Base-by-base conservation (phyloP, 176 grass and related monocot genomes). In the Paspalum vaginatum region DNA sequence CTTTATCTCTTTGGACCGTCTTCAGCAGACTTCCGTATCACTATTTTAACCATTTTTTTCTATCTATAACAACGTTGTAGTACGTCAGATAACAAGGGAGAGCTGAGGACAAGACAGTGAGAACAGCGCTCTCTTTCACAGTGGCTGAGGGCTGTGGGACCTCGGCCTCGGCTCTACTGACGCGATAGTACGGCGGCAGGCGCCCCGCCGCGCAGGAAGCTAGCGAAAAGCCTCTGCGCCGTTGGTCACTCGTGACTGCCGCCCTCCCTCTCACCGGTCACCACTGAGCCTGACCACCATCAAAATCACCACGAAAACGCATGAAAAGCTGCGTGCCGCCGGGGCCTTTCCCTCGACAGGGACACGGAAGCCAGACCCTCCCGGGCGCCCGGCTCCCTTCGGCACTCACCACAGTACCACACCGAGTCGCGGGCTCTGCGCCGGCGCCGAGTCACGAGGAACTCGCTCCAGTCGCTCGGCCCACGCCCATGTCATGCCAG, bases 251-350 rank as follows among this genome's bases (percentile, higher is more conserved):
- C 9, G 15, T 12, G 42, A 14, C 74, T 61, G 42, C 27, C 49
- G 58, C 41, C 16, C 25, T 57, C 77, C 77, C 14, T n/a, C 16
- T 18, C 78, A 21, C 22, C 51, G 21, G 17, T 56, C 38, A 57
- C 77, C 47, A 27, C 74, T 18, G 10, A 7, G 38, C 38, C 72
- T 43, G 51, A 63, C 58, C 57, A 46, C 78, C 64, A 32, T 80
- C 78, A 58, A 48, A 50, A 50, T 78, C 65, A 80, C 53, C 18
- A 32, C 61, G 42, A 69, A 75, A 70, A 58, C 54, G n/a, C 52
- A 62, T 77, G 44, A 78, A 72, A 85, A 63, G 66, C 37, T 78
- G 55, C 32, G 57, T 65, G 39, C 64, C 48, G 5, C 62, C 55
- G 77, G 77, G 37, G 9, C 21, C 41, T 38, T 71, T 40, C 48